Conservation (phyloP, 768 basidiomycete species). For the Glaciozyma antarctica region DNA sequence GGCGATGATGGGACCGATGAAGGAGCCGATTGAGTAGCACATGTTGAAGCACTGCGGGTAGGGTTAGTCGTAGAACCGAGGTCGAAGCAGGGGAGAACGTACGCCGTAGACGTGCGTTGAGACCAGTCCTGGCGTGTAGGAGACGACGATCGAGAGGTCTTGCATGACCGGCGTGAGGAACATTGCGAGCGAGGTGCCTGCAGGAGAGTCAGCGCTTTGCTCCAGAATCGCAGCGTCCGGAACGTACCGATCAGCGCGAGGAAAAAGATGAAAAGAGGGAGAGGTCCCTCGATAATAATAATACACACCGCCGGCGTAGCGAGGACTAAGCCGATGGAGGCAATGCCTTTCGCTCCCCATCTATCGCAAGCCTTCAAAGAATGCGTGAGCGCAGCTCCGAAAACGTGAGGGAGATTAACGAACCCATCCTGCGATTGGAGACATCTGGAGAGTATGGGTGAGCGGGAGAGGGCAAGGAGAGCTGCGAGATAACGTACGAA, state of each 20-base stretch:
- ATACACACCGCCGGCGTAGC: slow-evolving; percentile 7
- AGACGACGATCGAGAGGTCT: background rate
- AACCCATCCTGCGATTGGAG: slow-evolving; percentile 6
- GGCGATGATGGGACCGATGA: slow-evolving; percentile 1
- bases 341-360: slow-evolving; percentile 15
- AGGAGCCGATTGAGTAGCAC: background rate
- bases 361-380: background rate
- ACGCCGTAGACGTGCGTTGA: background rate
- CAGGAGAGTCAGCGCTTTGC: background rate
- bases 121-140: background rate
- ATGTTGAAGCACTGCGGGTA: background rate
- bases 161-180: background rate
- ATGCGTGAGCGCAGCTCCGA: too few species aligned
- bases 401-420: background rate
- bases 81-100: too few species aligned
- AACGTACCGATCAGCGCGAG: slow-evolving; percentile 7
- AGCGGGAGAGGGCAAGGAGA: too few species aligned
- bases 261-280: slow-evolving; percentile 25
- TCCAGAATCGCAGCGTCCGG: background rate
- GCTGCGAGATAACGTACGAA: background rate
- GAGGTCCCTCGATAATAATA: slow-evolving; percentile 17
- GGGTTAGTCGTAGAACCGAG: too few species aligned
- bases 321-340: slow-evolving; percentile 6
- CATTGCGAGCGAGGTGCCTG: background rate
- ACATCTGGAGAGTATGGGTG: background rate